Base-by-base conservation (phyloP, 306 rosid species). In the Neltuma alba region DNA sequence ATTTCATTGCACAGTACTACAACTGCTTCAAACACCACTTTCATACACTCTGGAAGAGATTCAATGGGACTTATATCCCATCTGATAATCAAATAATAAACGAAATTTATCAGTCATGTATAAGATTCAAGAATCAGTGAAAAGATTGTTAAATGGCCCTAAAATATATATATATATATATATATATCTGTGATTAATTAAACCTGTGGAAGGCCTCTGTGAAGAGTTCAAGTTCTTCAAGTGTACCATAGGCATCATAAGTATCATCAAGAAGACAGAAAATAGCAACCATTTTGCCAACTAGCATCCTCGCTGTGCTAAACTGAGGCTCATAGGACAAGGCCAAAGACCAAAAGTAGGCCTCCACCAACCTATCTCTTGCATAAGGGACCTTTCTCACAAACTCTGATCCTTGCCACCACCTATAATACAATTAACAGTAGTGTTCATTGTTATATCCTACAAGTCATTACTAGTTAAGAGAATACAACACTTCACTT, bases 41-140 rank as follows among this genome's bases (percentile, higher is more conserved):
- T 83, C 83, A 78, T 83, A 77, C 76, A 55, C n/a, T 78, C 68
- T 28, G 86, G 80, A 37, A 83, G 83, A 9, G 79, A 57, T 31
- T 66, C 38, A 34, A 74, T 58, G 37, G 8, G 23, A 36, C 70
- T 47, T 23, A 47, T 58, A 16, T 79, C 74, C 83, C 86, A 83
- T 55, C 76, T 62, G 69, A 65, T 58, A 15, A 31, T 7, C 60
- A 54, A 2, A 14, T 28, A 28, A 75, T 12, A 37, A 47, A n/a
- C 11, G 8, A 1, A 10, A 25, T 57, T 25, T 55, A 21, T n/a
- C n/a, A 54, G 27, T 54, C 27, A 7, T 16, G 6, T 16, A 5
- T 52, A 9, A 20, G 8, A 2, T 21, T 54, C 5, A 5, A 7
- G 28, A 8, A 8, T 20, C 57, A 50, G 62, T 10, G 14, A 55